Base-by-base conservation (phyloP, 2,329 filamentous ascomycete genomes). In the Aureobasidium sp. region DNA sequence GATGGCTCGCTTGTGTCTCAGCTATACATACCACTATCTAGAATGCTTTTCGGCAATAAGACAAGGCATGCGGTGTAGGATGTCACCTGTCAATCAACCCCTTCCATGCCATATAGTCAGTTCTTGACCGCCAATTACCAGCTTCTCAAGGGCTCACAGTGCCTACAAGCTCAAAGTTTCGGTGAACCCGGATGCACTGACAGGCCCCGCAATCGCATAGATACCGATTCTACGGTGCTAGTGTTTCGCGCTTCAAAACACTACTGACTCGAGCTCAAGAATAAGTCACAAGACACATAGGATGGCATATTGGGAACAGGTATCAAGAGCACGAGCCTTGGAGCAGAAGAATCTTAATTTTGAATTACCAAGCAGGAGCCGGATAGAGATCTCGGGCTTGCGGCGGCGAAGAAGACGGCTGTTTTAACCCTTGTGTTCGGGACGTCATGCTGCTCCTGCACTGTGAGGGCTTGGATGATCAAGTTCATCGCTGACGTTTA, bases 131-230 rank as follows among this genome's bases (percentile, higher is more conserved):
- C 46, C 26, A 46, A 32, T 60, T 26, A 41, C 17, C 41, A 51
- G 10, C 32, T 12, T 37, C 26, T 36, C 4, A 15, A n/a, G 32
- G 17, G 37, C 27, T 46, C 53, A 34, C 23, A 27, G 41, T 44
- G 53, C 10, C 27, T 42, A 27, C 52, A 55, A 55, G 53, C 42
- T 47, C 44, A 59, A 37, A 48, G 26, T 48, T 59, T 59, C 46
- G 57, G 46, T 60, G 34, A 39, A 20, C 2, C 56, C 32, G 42
- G 44, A 59, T 48, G 56, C 56, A 59, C 37, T 59, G 55, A 59
- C 55, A 59, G 55, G 55, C 53, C 53, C 53, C 53, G 42, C 53
- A 44, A 57, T 57, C 44, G 55, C 55, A 59, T 48, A 39, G 55
- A 59, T 48, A 3, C 34, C 29, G 13, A 39, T 26, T 47, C 15